Percentiles rank a stretch among this genome's conserved stretches.
Evolutionary conservation across 2,329 filamentous ascomycete species (phyloP).

Genomic region (Fusarium sp.): DNA sequence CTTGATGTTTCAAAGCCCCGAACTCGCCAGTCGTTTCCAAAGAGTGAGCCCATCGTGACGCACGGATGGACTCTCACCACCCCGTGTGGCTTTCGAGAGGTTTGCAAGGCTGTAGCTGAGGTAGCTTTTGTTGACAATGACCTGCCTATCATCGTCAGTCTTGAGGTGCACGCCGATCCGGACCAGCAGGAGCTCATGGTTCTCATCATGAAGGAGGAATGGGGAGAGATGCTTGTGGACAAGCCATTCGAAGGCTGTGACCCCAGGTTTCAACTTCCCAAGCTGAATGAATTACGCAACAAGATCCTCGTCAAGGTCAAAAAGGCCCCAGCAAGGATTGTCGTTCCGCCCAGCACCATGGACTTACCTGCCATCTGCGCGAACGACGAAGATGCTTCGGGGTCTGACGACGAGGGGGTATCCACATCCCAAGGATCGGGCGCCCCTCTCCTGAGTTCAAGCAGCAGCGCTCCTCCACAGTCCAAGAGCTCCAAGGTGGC

Average conservation of each 20-base stretch:
- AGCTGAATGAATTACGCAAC: slow-evolving; percentile 72
- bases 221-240: slow-evolving; percentile 77
- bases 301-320: slow-evolving; percentile 90
- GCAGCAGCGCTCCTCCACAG: slow-evolving; percentile 21
- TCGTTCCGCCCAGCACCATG: slow-evolving; percentile 45
- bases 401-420: slow-evolving; percentile 55
- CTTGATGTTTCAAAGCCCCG: slow-evolving; percentile 44
- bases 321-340: slow-evolving; percentile 55
- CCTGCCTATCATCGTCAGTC: slow-evolving; percentile 86
- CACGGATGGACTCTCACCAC: slow-evolving; percentile 85
- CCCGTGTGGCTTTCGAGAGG: slow-evolving; percentile 84
- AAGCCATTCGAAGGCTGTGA: slow-evolving; percentile 58
- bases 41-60: slow-evolving; percentile 78
- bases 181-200: slow-evolving; percentile 94
- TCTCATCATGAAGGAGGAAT: slow-evolving; percentile 89
- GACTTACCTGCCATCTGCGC: slow-evolving; percentile 43
- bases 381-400: slow-evolving; percentile 52
- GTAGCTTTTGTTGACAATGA: slow-evolving; percentile 78
- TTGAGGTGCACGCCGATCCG: slow-evolving; percentile 85
- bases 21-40: slow-evolving; percentile 45
- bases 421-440: slow-evolving; percentile 26
- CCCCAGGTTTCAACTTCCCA: slow-evolving; percentile 66
- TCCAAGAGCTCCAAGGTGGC: slow-evolving; percentile 56
- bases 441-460: slow-evolving; percentile 19
- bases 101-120: slow-evolving; percentile 80